A percentile compares a stretch with the other conserved stretches of the same genome.
These are phyloP conservation scores for Durotheca rogersii DNA, from an alignment of 495 filamentous ascomycete genomes.

Conservation along the genomic window DNA sequence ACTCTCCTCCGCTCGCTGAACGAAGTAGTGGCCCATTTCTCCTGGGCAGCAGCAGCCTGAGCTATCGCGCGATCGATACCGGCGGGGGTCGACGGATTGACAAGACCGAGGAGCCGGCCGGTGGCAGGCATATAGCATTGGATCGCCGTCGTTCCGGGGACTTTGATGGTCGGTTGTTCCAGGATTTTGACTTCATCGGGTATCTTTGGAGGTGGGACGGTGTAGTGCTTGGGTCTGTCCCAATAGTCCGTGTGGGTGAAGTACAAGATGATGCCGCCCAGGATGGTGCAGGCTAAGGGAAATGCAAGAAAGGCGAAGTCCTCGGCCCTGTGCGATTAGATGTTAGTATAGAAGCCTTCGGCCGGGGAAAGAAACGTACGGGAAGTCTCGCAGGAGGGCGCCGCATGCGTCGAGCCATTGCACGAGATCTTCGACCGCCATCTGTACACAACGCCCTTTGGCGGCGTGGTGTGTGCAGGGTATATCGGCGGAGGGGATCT, in stretches of 20 bases:
- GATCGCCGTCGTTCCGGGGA: slow-evolving; percentile 59
- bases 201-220: slow-evolving; percentile 40
- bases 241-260: slow-evolving; percentile 29
- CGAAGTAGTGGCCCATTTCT: slow-evolving; percentile 75
- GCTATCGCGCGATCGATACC: slow-evolving; percentile 80
- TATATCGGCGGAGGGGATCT: neutral
- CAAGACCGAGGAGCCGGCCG: slow-evolving; percentile 75
- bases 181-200: slow-evolving; percentile 60
- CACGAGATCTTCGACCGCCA: slow-evolving; percentile 28
- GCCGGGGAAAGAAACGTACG: slow-evolving; percentile 19
- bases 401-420: slow-evolving; percentile 24
- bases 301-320: slow-evolving; percentile 10
- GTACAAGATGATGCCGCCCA: slow-evolving; percentile 35
- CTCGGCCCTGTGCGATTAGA: slow-evolving; percentile 22
- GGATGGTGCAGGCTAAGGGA: slow-evolving; percentile 24
- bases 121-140: slow-evolving; percentile 92
- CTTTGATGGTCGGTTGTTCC: slow-evolving; percentile 59
- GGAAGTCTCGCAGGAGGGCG: slow-evolving; percentile 25
- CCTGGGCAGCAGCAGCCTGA: slow-evolving; percentile 72
- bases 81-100: slow-evolving; percentile 73
- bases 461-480: slow-evolving; percentile 9
- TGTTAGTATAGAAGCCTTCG: too few relatives aligned
- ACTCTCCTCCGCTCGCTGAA: slow-evolving; percentile 78
- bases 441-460: slow-evolving; percentile 11
- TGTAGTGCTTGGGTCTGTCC: slow-evolving; percentile 43